phyloP scores from a whole-genome alignment of 1,139 yeast species.

The Debaryomycetaceae sp. region DNA sequence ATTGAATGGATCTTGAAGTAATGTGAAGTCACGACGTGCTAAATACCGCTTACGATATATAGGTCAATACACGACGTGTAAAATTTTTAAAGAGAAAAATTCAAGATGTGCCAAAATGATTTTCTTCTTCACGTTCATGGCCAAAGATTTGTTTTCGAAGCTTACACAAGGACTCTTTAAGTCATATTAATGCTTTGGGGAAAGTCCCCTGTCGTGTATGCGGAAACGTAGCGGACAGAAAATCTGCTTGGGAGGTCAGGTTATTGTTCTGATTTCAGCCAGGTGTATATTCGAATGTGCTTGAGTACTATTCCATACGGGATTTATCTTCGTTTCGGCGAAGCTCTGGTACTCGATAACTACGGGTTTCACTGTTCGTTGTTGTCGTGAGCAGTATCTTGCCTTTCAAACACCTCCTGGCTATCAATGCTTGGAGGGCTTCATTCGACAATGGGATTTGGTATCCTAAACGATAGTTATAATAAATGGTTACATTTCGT shows the following conservation, averaged over 20 bases:
- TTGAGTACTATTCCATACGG: conserved; percentile 12
- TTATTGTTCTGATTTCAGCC: neutral
- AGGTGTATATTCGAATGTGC: neutral
- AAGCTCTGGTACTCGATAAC: conserved; percentile 12
- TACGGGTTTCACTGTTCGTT: neutral
- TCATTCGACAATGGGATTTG: conserved; percentile 58
- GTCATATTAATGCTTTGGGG: conserved; percentile 67
- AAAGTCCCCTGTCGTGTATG: conserved; percentile 87
- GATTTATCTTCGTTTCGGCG: conserved; percentile 6
- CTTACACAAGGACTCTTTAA: conserved; percentile 50
- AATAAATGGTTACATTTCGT: conserved; percentile 52
- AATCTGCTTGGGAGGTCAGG: conserved; percentile 22
- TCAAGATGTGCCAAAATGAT: neutral
- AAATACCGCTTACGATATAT: conserved; percentile 3
- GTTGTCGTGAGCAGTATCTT: neutral
- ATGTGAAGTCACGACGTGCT: neutral
- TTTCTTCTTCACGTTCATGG: conserved; percentile 50
- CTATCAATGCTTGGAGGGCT: conserved; percentile 10
- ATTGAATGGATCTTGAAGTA: conserved; percentile 21
- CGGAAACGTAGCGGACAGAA: conserved; percentile 57
- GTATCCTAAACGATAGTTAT: conserved; percentile 74
- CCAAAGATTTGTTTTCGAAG: conserved; percentile 86
- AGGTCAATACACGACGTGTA: neutral
- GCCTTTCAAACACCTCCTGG: conserved; percentile 7
- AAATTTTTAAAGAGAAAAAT: neutral